Conservation (phyloP, 257 asterid genomes). For the Primulina tabacum region DNA sequence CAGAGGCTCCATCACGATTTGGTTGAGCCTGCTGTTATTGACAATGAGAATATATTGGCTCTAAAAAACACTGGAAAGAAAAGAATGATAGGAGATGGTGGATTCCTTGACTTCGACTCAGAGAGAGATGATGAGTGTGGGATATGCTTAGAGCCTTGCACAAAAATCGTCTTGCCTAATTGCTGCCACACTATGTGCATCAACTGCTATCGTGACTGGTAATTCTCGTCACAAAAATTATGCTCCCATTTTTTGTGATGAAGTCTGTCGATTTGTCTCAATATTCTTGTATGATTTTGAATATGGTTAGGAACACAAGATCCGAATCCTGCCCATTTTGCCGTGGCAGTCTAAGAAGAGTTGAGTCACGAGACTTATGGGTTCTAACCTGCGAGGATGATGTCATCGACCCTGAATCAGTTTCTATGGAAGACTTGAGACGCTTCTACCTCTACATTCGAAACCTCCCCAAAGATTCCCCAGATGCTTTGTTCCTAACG, state of each 20-base stretch:
- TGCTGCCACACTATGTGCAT: slow-evolving; percentile 96
- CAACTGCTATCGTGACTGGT: slow-evolving; percentile 85
- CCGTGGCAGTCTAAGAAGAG: slow-evolving; percentile 74
- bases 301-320: slow-evolving; percentile 63
- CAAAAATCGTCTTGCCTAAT: slow-evolving; percentile 80
- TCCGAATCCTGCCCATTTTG: slow-evolving; percentile 90
- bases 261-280: background rate
- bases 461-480: slow-evolving; percentile 70
- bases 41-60: slow-evolving; percentile 28
- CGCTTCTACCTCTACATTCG: slow-evolving; percentile 64
- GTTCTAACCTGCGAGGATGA: slow-evolving; percentile 74
- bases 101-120: slow-evolving; percentile 34
- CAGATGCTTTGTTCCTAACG: slow-evolving; percentile 72
- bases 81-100: slow-evolving; percentile 34
- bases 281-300: background rate
- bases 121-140: slow-evolving; percentile 64
- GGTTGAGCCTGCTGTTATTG: slow-evolving; percentile 36
- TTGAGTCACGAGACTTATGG: slow-evolving; percentile 76
- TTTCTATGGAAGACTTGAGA: slow-evolving; percentile 58
- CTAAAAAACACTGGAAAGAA: slow-evolving; percentile 35
- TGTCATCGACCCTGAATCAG: slow-evolving; percentile 54
- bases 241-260: background rate
- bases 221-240: background rate
- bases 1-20: slow-evolving; percentile 64
- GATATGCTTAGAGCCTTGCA: slow-evolving; percentile 75